Evolutionary conservation across 208 protist genomes (phyloP).

Genomic region (Trichomonas gallinae): DNA sequence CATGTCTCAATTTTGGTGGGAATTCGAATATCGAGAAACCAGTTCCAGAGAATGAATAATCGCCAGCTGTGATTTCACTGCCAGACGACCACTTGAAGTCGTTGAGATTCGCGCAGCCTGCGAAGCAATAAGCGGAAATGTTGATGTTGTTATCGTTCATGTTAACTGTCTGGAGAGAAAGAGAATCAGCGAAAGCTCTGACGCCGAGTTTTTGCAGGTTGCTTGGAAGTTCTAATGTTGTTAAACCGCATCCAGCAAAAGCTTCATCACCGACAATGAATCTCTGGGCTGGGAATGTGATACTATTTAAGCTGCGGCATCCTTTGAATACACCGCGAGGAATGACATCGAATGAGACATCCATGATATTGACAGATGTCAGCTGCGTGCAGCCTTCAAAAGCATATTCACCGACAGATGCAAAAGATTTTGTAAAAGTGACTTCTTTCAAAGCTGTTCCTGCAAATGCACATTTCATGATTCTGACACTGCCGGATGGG

Average conservation of each 20-base stretch:
- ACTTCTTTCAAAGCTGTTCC: not conserved
- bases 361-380: not conserved
- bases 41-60: not conserved
- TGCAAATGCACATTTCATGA: not conserved
- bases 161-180: not conserved
- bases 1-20: not conserved
- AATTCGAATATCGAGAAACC: not conserved
- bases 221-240: not conserved
- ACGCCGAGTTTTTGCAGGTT: not conserved
- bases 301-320: not conserved
- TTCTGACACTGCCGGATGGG: not conserved
- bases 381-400: not conserved
- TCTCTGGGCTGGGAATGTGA: not conserved
- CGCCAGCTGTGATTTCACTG: not conserved
- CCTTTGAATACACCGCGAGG: not conserved
- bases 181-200: not conserved
- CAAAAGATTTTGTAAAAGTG: not conserved
- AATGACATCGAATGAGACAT: not conserved
- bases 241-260: not conserved
- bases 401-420: not conserved
- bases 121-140: not conserved
- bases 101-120: not conserved
- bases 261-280: not conserved
- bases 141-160: not conserved
- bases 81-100: not conserved